Conservation (phyloP, 2,329 filamentous ascomycete genomes). For the Epichloe sibirici region DNA sequence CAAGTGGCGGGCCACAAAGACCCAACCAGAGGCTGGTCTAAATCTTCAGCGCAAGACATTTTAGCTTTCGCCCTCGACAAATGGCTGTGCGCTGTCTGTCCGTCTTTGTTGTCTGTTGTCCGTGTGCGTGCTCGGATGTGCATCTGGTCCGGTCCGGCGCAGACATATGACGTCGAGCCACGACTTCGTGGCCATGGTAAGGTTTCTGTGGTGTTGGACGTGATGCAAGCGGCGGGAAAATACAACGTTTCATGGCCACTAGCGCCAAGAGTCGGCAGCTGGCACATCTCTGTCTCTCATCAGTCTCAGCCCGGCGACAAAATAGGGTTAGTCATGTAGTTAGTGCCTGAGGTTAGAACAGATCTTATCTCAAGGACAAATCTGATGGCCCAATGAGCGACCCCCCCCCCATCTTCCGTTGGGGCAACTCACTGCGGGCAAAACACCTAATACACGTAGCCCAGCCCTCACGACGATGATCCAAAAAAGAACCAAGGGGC, state of each 20-base stretch:
- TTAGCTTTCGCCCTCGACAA: not conserved
- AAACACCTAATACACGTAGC: not conserved
- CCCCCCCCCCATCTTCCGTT: not conserved
- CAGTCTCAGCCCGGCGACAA: not conserved
- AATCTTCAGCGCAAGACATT: not conserved
- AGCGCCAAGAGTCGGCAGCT: not conserved
- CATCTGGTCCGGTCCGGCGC: too few species aligned
- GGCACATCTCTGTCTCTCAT: not conserved
- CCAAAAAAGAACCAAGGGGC: too few species aligned
- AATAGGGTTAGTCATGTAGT: not conserved
- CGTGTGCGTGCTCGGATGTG: too few species aligned
- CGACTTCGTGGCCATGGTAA: not conserved
- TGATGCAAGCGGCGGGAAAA: constrained; percentile 6
- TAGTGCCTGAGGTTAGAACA: not conserved
- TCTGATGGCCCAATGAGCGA: not conserved
- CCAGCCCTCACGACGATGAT: not conserved
- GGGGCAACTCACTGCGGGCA: not conserved
- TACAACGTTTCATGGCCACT: constrained; percentile 11
- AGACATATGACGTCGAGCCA: not conserved
- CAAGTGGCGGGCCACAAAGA: not conserved
- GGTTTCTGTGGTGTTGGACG: not conserved
- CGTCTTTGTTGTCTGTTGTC: too few species aligned
- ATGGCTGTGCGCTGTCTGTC: not conserved
- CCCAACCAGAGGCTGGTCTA: not conserved
- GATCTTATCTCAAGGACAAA: not conserved